Evolutionary conservation across 441 rosid genomes (phyloP), one percentile per base, ranked within the genome.

Genomic region (Mallotus japonicus): DNA sequence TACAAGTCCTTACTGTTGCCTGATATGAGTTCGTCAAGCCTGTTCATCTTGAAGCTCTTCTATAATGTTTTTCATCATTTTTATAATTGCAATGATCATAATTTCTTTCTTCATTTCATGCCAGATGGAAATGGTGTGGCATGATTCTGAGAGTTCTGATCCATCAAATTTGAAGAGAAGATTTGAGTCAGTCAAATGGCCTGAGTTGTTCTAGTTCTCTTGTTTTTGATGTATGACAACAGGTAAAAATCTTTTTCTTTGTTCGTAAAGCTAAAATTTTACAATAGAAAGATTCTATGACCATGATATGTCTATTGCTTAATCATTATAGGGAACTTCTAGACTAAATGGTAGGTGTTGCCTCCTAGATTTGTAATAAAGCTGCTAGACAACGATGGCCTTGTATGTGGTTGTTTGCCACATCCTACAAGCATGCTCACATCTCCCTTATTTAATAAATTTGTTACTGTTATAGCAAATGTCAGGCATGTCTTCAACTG

Each of bases 121-220:
- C 57, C 85, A 94, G 95, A 87, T 90, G 97, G 99, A 90, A 83
- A 79, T 90, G 91, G 80, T 87, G 55, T 94, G 99, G 97, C 89
- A 90, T 75, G 95, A 94, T 75, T 88, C 87, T 15, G 74, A 76
- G 73, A 84, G 83, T 62, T 80, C 89, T 0, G 82, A 83, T 73
- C 82, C 86, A 60, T 86, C 94, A 17, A 80, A 83, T 63, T 75
- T 82, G 63, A 86, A 83, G 82, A 87, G 80, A 80, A 83, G 76
- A 70, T 76, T 78, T 32, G 88, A 87, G 73, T 85, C 90, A 20
- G 77, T 83, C 75, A 89, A 80, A 82, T 88, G 96, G 95, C 90
- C 91, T 69, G 86, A 85, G 49, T 82, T 88, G 91, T 83, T 87
- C 73, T 86, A 80, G 73, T 50, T 49, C 20, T 28, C 67, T 51